These are phyloP conservation scores for Penicillium mononematosum DNA, from an alignment of 495 filamentous ascomycete species.

Conservation along the genomic window DNA sequence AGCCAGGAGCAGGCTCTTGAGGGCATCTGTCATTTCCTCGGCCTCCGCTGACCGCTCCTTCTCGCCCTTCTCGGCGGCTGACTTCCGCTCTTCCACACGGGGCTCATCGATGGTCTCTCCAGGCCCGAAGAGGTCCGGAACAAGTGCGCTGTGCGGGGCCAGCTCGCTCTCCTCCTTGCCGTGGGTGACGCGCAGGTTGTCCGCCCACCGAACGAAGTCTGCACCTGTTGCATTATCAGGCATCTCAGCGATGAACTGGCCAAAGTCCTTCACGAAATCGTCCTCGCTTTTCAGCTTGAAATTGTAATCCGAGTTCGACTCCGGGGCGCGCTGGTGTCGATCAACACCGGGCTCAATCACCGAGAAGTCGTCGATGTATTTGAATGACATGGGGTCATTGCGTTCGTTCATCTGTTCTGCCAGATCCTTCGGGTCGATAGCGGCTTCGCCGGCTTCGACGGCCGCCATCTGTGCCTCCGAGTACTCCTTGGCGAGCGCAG, in stretches of 20 bases:
- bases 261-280: constrained; percentile 57
- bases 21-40: constrained; percentile 52
- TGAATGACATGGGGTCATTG: constrained; percentile 65
- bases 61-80: constrained; percentile 36
- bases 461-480: constrained; percentile 78
- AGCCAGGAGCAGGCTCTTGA: constrained; percentile 61
- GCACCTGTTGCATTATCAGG: constrained; percentile 43
- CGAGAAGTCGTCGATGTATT: constrained; percentile 86
- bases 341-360: constrained; percentile 74
- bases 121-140: constrained; percentile 51
- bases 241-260: constrained; percentile 54
- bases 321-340: constrained; percentile 53
- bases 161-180: constrained; percentile 53
- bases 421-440: constrained; percentile 77
- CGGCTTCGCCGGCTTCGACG: constrained; percentile 79
- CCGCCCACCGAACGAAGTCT: constrained; percentile 48
- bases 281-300: constrained; percentile 58
- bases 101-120: constrained; percentile 39
- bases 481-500: constrained; percentile 62
- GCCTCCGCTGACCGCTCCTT: constrained; percentile 33
- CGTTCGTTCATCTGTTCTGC: constrained; percentile 66
- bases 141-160: constrained; percentile 45
- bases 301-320: constrained; percentile 58
- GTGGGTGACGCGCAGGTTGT: constrained; percentile 47
- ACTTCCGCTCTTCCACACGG: constrained; percentile 27